phyloP scores from a whole-genome alignment of 495 filamentous ascomycete species.

The Xylaria venustula region DNA sequence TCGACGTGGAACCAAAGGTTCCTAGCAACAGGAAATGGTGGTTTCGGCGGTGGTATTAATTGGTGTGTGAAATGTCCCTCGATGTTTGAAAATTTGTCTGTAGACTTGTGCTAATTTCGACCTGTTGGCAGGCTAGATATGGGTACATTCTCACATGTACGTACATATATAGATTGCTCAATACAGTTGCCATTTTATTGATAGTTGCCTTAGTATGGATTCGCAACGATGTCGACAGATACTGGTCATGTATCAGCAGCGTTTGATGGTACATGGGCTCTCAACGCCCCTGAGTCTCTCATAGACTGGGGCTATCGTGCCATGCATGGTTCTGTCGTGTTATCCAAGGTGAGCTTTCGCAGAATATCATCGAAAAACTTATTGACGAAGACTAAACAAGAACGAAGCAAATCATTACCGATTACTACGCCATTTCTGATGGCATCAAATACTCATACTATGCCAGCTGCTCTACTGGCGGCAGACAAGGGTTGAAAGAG shows the following conservation, averaged over 20 bases:
- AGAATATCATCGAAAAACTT: no score
- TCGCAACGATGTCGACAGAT: conserved; percentile 55
- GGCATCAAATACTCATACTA: conserved; percentile 52
- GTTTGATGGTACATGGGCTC: conserved; percentile 46
- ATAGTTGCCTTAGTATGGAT: conserved; percentile 37
- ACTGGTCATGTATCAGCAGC: conserved; percentile 49
- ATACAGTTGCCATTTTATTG: not conserved
- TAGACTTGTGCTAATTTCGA: no score
- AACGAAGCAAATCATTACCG: conserved; percentile 29
- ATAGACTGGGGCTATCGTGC: conserved; percentile 52
- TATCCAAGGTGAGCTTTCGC: conserved; percentile 34
- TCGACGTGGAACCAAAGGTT: conserved; percentile 49
- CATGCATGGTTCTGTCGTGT: conserved; percentile 48
- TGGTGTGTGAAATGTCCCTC: conserved; percentile 19
- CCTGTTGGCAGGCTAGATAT: conserved; percentile 20
- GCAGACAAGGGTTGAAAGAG: conserved; percentile 54
- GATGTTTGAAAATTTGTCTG: no score
- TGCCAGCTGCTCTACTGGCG: conserved; percentile 56
- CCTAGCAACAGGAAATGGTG: conserved; percentile 57
- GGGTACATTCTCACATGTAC: conserved; percentile 22
- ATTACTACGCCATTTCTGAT: conserved; percentile 42
- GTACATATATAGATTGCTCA: not conserved
- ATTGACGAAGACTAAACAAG: not conserved
- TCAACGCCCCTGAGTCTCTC: conserved; percentile 37
- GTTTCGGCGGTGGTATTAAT: conserved; percentile 52